A percentile compares a stretch with the other conserved stretches of the same genome.
phyloP scores from a whole-genome alignment of 2,329 filamentous ascomycete species.

The Fusarium lateritium region DNA sequence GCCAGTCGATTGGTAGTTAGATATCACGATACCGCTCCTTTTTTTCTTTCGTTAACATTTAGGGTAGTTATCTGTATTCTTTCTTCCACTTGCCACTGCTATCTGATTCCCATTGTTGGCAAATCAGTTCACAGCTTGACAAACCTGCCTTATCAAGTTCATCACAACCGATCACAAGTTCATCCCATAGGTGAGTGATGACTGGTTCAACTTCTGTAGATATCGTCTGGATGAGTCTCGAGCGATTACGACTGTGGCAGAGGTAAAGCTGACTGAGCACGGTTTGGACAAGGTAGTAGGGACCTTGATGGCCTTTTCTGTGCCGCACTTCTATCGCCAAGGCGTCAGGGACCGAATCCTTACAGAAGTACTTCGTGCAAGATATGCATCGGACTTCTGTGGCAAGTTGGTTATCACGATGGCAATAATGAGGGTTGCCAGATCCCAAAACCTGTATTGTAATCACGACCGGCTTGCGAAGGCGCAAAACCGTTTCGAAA shows the following conservation, averaged over 20 bases:
- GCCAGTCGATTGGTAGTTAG: not conserved
- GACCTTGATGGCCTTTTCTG: conserved; percentile 5
- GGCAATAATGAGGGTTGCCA: not conserved
- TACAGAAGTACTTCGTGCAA: not conserved
- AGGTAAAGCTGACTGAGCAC: not conserved
- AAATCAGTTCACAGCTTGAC: not conserved
- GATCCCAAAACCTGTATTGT: conserved; percentile 10
- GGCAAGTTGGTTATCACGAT: conserved; percentile 10
- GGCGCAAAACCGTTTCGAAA: not conserved
- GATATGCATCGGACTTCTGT: conserved; percentile 9
- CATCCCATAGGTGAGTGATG: too few relatives aligned
- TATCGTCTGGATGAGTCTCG: rapidly evolving
- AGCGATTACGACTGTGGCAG: too few relatives aligned
- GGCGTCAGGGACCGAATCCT: not conserved
- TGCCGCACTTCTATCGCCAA: conserved; percentile 13
- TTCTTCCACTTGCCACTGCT: not conserved
- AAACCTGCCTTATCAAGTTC: too few relatives aligned
- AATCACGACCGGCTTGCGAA: conserved; percentile 15
- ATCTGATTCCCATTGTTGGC: not conserved
- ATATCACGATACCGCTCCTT: not conserved
- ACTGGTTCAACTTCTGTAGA: not conserved
- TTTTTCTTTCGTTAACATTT: not conserved
- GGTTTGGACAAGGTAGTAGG: conserved; percentile 7
- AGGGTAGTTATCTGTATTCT: not conserved
- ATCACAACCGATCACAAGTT: too few relatives aligned